Conservation (phyloP, 139 green algal species). For the Picochlorum sp. region DNA sequence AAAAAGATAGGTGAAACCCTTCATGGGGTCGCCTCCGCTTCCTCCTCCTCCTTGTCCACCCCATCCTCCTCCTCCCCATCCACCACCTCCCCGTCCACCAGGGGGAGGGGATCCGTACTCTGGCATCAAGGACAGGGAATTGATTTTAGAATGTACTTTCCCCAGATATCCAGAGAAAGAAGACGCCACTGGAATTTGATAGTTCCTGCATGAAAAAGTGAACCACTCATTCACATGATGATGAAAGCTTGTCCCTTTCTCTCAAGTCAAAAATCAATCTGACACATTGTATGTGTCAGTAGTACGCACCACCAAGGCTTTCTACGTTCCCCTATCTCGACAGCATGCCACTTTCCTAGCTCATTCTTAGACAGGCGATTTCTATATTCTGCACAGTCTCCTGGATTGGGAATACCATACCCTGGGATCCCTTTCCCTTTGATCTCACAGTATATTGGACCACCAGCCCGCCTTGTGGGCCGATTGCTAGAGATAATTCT, state of each 20-base stretch:
- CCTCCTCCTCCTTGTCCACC: conserved; percentile 6
- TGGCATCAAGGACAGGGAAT: background rate
- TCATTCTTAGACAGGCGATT: no score
- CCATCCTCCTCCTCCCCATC: conserved; percentile 2
- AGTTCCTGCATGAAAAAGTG: no score
- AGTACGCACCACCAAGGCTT: no score
- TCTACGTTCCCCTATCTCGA: background rate
- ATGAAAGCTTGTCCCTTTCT: no score
- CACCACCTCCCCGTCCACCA: conserved; percentile 7
- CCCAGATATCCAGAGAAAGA: conserved; percentile 3
- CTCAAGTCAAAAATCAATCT: no score
- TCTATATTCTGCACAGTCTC: background rate
- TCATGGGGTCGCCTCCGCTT: conserved; percentile 18
- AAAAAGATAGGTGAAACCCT: conserved; percentile 25
- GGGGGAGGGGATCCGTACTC: background rate
- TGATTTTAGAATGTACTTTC: conserved; percentile 9
- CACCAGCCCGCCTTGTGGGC: no score
- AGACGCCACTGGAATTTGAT: background rate
- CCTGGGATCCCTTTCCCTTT: conserved; percentile 1
- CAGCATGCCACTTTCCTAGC: background rate
- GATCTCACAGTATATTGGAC: background rate
- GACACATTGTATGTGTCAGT: no score
- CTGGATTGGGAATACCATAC: background rate
- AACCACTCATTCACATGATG: no score
- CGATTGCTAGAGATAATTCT: no score